Base-by-base conservation (phyloP, 2,329 filamentous ascomycete genomes). In the Aspergillus japonicus region DNA sequence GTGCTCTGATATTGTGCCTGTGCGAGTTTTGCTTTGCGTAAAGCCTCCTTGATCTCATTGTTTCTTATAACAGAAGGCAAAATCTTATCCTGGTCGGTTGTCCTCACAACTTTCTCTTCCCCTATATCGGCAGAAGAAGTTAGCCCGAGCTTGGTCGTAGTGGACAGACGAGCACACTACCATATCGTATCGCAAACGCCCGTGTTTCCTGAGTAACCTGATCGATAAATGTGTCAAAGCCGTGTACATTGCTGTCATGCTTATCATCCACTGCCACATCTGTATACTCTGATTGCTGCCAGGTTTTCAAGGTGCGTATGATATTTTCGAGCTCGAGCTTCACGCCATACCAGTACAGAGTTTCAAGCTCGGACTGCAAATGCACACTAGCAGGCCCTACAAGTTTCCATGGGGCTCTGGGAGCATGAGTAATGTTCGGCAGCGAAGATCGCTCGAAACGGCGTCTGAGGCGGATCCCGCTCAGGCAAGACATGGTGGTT, bases 141-240 rank as follows among this genome's bases (percentile, higher is more conserved):
- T 19, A 1, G 14, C 5, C n/a, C 26, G 49, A 50, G 23, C 33
- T 23, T 52, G 55, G 24, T 62, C 62, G 33, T 72, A 67, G 39
- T n/a, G 5, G 39, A n/a, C 12, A 19, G 14, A n/a, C 39, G 1
- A 19, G 39, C 39, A 19, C 39, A 16, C 14, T 44, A 44, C 39
- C 39, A 44, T 44, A 44, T n/a, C 66, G 65, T 12, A 65, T 58
- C 6, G 71, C 66, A 51, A 76, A 74, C 14, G 66, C 64, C 3
- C 70, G 65, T 4, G 71, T 67, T 8, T 65, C 66, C 10, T 76
- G 61, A 55, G 64, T 73, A 33, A 79, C 72, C 29, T 77, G 71
- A 42, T 76, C 72, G 7, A 78, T 51, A 50, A 78, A 79, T 0
- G 76, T 76, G 48, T 78, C 75, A 53, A 72, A 79, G 8, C 76